phyloP scores from a whole-genome alignment of 176 grass and related monocot genomes.

The Juncus effusus region DNA sequence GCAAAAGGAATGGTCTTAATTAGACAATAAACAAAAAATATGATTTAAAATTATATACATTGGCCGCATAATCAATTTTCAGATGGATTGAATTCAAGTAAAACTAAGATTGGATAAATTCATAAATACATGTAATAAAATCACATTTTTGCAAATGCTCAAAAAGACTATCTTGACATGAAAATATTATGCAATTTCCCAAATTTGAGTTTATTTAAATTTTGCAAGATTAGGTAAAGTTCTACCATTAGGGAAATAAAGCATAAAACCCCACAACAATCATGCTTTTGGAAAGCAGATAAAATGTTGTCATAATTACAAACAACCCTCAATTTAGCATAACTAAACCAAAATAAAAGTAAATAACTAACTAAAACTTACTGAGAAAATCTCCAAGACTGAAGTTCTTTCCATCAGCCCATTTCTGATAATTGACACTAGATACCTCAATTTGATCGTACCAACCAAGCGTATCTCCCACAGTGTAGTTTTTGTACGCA shows the following conservation, averaged over 20 bases:
- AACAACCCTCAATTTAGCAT: conserved; percentile 9
- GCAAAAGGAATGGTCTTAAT: too few species aligned
- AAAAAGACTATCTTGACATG: too few species aligned
- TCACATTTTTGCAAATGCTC: too few species aligned
- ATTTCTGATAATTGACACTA: conserved; percentile 70
- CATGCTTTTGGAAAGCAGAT: conserved; percentile 2
- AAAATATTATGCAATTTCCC: too few species aligned
- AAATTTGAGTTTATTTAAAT: too few species aligned
- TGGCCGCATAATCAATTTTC: too few species aligned
- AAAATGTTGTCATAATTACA: background rate
- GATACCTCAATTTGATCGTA: conserved; percentile 60
- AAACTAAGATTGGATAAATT: too few species aligned
- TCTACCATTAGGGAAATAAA: conserved; percentile 16
- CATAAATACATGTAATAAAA: too few species aligned
- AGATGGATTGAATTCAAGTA: too few species aligned
- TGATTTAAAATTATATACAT: too few species aligned
- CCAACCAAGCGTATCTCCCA: conserved; percentile 86
- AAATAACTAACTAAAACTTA: conserved; percentile 35
- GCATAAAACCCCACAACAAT: background rate
- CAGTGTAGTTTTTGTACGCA: conserved; percentile 88
- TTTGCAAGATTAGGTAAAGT: background rate
- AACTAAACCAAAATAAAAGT: background rate
- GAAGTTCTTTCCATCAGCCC: conserved; percentile 78
- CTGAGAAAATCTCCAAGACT: conserved; percentile 98
- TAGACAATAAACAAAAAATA: too few species aligned